These are phyloP conservation scores for Pneumocystis oryctolagi DNA, from an alignment of 1,139 yeast species.

Conservation along the genomic window DNA sequence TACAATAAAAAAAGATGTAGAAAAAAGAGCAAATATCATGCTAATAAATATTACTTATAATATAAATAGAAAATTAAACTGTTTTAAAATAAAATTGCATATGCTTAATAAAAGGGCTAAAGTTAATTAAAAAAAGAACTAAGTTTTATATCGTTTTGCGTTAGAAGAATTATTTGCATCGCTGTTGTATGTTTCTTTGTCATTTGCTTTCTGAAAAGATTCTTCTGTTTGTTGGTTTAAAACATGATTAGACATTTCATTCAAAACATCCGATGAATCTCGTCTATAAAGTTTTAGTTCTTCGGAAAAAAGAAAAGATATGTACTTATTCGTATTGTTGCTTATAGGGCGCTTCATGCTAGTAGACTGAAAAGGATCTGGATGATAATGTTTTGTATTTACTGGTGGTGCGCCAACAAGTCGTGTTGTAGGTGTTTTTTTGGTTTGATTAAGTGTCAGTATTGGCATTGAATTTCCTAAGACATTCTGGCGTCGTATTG, in stretches of 20 bases:
- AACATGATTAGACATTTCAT: background rate
- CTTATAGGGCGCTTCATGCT: background rate
- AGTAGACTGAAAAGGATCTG: background rate
- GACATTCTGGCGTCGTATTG: background rate
- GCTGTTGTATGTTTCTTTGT: background rate
- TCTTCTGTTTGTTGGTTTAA: background rate
- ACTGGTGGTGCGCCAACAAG: constrained; percentile 1
- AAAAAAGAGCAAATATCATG: background rate
- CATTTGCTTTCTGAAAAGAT: background rate
- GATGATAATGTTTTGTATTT: background rate
- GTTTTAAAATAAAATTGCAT: background rate
- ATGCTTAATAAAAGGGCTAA: background rate
- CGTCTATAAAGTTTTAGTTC: background rate
- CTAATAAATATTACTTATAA: background rate
- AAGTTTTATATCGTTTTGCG: background rate
- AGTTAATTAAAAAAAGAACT: background rate
- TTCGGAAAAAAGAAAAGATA: background rate
- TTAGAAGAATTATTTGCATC: background rate
- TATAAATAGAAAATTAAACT: background rate
- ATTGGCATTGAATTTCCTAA: background rate
- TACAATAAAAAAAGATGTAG: background rate
- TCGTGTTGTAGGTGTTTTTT: background rate
- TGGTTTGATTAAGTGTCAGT: background rate
- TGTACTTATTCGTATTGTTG: background rate
- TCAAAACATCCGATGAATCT: background rate